Evolutionary conservation across 2,329 filamentous ascomycete genomes (phyloP), one percentile per base, ranked within the genome.

Genomic region (Penicillium capsulatum): DNA sequence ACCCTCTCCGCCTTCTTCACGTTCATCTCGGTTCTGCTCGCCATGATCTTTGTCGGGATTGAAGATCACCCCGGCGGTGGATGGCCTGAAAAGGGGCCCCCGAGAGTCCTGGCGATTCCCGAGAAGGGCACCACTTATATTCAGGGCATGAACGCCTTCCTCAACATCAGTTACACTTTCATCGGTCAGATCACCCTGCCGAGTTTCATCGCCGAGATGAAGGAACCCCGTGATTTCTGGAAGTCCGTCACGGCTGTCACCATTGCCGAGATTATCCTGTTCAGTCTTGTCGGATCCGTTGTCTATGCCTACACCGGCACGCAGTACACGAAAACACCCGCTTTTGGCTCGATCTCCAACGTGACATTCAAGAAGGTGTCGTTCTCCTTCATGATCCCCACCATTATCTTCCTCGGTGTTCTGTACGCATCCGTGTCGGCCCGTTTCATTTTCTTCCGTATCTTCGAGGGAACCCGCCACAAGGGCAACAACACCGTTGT

Each of bases 131-230:
- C 87, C 0, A 85, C 84, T 0, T 95, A 94, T 53, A 86, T 94
- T 3, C 71, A 76, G 2, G 89, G 83, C 15, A 83, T 94, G 75
- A 88, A 81, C 37, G 90, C 90, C 0, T 95, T 95, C 66, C 75
- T 96, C 63, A 96, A 96, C 67, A 96, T 96, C 60, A 87, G 83
- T 67, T 96, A 95, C 63, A 95, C 90, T 0, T 95, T 96, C 60
- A 95, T 96, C 52, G 90, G 90, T 0, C 90, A 96, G 62, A 94
- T 95, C 55, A 95, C 90, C 0, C 75, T 96, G 10, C 90, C 90
- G 1, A 91, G 85, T 53, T 96, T 96, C 70, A 96, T 96, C 50
- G 89, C 90, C 3, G 90, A 96, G 66, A 96, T 96, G 90, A 85
- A 76, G 59, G 72, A 80, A 32, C 79, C 75, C 1, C 81, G 77